These are phyloP conservation scores for Neurospora africana DNA, from an alignment of 495 filamentous ascomycete species.

Conservation along the genomic window DNA sequence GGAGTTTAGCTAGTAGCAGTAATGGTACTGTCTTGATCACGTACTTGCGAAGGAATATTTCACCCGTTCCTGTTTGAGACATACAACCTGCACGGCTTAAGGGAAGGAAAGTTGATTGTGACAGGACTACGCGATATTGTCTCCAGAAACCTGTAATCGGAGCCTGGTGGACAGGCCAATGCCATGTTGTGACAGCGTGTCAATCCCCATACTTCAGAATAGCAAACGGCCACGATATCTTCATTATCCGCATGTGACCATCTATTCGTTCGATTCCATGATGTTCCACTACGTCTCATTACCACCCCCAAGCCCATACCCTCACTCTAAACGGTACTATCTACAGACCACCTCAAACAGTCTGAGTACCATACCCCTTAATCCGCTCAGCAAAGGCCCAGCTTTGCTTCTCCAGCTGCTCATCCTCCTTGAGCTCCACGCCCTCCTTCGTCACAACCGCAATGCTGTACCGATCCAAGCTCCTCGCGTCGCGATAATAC, in stretches of 20 bases:
- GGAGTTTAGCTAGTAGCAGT: neutral
- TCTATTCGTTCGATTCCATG: neutral
- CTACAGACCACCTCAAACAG: slow-evolving; percentile 23
- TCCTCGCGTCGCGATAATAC: slow-evolving; percentile 93
- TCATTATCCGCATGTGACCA: neutral
- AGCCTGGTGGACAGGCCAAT: neutral
- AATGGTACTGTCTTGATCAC: neutral
- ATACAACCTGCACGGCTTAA: neutral
- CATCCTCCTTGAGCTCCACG: slow-evolving; percentile 71
- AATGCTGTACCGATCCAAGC: slow-evolving; percentile 81
- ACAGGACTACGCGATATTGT: neutral
- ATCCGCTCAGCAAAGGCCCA: slow-evolving; percentile 94
- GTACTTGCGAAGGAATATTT: neutral
- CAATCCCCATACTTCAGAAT: neutral
- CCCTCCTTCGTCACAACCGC: slow-evolving; percentile 78
- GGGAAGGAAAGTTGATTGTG: neutral
- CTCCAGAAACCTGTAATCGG: neutral
- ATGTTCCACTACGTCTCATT: neutral
- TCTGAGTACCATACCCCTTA: slow-evolving; percentile 44
- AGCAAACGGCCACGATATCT: neutral
- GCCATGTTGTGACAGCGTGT: neutral
- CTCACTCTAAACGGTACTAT: neutral
- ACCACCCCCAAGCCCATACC: neutral
- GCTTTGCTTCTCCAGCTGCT: slow-evolving; percentile 68
- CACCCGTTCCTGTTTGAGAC: neutral